A percentile compares a stretch with the other conserved stretches of the same genome.
These are phyloP conservation scores for Tolypocladium paradoxum DNA, from an alignment of 2,329 filamentous ascomycete genomes.

Conservation along the genomic window DNA sequence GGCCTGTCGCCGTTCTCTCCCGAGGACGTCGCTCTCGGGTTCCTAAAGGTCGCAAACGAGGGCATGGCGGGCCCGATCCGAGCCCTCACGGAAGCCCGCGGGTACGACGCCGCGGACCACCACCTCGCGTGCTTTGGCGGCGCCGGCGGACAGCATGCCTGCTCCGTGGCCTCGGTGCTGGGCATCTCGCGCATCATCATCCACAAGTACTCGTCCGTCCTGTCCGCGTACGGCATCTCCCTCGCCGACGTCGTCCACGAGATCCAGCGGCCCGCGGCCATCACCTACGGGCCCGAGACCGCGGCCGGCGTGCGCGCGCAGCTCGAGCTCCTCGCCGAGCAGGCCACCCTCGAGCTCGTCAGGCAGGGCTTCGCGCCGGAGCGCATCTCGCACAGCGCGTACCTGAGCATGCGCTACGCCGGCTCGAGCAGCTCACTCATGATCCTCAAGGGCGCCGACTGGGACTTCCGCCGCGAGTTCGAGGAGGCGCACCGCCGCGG, in stretches of 20 bases:
- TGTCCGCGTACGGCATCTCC: constrained; percentile 36
- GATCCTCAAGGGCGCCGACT: constrained; percentile 17
- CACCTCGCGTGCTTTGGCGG: constrained; percentile 26
- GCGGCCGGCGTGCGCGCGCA: constrained; percentile 9
- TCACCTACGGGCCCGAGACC: constrained; percentile 13
- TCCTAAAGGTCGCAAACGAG: constrained; percentile 25
- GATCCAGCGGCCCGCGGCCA: constrained; percentile 23
- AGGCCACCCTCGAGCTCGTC: constrained; percentile 11
- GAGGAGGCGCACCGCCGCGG: constrained; percentile 59
- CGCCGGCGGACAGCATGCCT: constrained; percentile 32
- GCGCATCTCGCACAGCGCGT: constrained; percentile 29
- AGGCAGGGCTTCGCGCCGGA: constrained; percentile 19
- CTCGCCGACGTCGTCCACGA: constrained; percentile 34
- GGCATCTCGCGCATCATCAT: constrained; percentile 31
- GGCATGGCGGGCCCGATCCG: constrained; percentile 25
- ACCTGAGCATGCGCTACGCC: constrained; percentile 31
- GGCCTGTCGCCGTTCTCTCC: constrained; percentile 14
- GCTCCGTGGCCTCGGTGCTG: constrained; percentile 29
- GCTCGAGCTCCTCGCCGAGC: constrained; percentile 11
- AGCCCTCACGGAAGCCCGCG: constrained; percentile 23
- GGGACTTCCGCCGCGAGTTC: constrained; percentile 12
- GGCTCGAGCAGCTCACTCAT: constrained; percentile 31
- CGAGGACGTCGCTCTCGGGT: constrained; percentile 25
- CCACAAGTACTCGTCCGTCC: constrained; percentile 32
- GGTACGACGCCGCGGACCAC: constrained; percentile 22